These are phyloP conservation scores for Stentor roeselii DNA, from an alignment of 73 alveolate genomes.

Conservation along the genomic window DNA sequence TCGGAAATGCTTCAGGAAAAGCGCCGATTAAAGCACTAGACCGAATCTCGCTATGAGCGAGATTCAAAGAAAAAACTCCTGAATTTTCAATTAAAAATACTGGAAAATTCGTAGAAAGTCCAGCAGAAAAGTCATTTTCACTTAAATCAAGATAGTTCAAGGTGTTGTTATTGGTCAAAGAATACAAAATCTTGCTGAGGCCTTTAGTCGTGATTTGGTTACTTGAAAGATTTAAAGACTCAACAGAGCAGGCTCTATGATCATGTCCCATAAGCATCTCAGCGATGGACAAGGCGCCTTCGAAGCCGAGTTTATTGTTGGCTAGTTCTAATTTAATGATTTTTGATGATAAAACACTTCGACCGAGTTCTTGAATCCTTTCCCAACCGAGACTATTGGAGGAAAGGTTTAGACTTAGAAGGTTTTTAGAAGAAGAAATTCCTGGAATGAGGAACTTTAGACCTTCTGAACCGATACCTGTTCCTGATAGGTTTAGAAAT, in stretches of 20 bases:
- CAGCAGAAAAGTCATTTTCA: not conserved
- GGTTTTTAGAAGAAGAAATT: not conserved
- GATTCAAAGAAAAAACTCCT: not conserved
- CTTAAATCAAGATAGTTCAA: not conserved
- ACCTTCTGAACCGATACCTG: conserved; percentile 5
- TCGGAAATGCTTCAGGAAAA: not conserved
- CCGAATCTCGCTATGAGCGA: not conserved
- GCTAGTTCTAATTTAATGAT: not conserved
- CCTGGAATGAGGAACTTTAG: not conserved
- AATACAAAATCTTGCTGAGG: not conserved
- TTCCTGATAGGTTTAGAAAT: not conserved
- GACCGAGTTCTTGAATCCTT: not conserved
- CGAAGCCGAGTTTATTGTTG: not conserved
- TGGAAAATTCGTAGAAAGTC: not conserved
- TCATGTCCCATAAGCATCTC: conserved; percentile 1
- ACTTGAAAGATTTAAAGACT: not conserved
- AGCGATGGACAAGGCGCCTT: not conserved
- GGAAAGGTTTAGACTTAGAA: not conserved
- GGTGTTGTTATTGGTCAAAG: not conserved
- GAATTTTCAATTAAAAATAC: not conserved
- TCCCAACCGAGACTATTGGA: not conserved
- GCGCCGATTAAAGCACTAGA: not conserved
- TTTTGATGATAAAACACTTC: not conserved
- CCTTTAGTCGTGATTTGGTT: conserved; percentile 21
- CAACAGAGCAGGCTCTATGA: not conserved